Evolutionary conservation across 2,329 filamentous ascomycete genomes (phyloP).

Genomic region (Claviceps humidiphila): DNA sequence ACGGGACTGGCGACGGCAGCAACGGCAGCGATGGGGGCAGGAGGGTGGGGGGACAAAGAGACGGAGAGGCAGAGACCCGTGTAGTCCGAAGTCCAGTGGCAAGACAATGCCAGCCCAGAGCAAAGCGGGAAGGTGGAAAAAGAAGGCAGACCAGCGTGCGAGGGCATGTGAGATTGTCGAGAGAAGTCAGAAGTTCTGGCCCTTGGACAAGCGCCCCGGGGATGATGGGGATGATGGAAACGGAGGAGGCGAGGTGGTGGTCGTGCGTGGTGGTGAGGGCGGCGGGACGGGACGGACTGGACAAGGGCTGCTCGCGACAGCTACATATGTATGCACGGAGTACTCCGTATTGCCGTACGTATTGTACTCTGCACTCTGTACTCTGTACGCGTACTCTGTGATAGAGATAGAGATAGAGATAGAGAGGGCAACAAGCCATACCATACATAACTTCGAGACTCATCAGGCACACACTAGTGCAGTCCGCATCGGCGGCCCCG

Average conservation of each 20-base stretch:
- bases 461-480: background rate
- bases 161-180: background rate
- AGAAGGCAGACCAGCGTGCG: background rate
- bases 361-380: too few relatives aligned
- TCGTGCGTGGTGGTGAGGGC: background rate
- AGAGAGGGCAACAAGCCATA: background rate
- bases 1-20: constrained; percentile 12
- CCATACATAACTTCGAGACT: background rate
- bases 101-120: background rate
- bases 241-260: background rate
- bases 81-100: too few relatives aligned
- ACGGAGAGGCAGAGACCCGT: background rate
- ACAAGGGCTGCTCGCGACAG: background rate
- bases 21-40: background rate
- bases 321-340: too few relatives aligned
- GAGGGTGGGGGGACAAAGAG: background rate
- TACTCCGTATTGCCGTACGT: too few relatives aligned
- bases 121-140: background rate
- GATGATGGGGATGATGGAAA: background rate
- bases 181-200: background rate
- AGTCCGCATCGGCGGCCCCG: background rate
- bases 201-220: background rate
- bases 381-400: background rate
- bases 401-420: background rate
- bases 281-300: constrained; percentile 2